phyloP scores from a whole-genome alignment of 441 rosid species.

The Aquilaria agallochum region DNA sequence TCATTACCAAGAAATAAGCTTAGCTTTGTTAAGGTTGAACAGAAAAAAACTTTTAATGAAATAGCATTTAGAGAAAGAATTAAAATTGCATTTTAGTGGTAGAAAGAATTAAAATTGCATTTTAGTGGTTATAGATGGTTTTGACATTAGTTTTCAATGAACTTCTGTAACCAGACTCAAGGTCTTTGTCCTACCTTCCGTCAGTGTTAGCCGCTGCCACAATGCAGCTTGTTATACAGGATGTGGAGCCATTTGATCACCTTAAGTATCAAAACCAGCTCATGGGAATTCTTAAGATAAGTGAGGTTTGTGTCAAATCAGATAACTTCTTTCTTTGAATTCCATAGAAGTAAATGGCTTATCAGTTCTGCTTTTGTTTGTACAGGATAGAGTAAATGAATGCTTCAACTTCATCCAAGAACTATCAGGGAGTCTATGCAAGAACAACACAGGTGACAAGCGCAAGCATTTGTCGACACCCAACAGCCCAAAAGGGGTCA shows the following conservation, averaged over 20 bases:
- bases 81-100: slow-evolving; percentile 1
- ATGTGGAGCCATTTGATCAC: slow-evolving; percentile 35
- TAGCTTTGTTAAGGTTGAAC: too few species aligned
- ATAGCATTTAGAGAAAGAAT: not conserved
- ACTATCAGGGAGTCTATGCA: slow-evolving; percentile 21
- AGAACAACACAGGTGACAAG: slow-evolving; percentile 27
- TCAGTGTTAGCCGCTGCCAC: slow-evolving; percentile 55
- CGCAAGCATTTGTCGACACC: slow-evolving; percentile 26
- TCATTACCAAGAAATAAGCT: too few species aligned
- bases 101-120: too few species aligned
- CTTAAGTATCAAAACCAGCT: slow-evolving; percentile 44
- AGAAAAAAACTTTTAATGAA: too few species aligned
- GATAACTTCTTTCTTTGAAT: slow-evolving; percentile 1
- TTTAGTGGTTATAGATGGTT: not conserved
- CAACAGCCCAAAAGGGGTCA: slow-evolving; percentile 36
- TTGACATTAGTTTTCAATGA: slow-evolving; percentile 3
- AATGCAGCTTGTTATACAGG: slow-evolving; percentile 46
- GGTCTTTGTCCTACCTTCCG: slow-evolving; percentile 36
- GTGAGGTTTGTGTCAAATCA: slow-evolving; percentile 33
- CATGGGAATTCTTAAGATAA: slow-evolving; percentile 36
- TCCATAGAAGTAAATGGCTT: not conserved
- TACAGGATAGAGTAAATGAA: slow-evolving; percentile 42
- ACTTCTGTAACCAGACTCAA: slow-evolving; percentile 40
- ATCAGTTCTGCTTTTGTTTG: slow-evolving; percentile 8
- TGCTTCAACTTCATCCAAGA: slow-evolving; percentile 41